phyloP scores from a whole-genome alignment of 2,329 filamentous ascomycete genomes.

The Coleophoma cylindrospora region DNA sequence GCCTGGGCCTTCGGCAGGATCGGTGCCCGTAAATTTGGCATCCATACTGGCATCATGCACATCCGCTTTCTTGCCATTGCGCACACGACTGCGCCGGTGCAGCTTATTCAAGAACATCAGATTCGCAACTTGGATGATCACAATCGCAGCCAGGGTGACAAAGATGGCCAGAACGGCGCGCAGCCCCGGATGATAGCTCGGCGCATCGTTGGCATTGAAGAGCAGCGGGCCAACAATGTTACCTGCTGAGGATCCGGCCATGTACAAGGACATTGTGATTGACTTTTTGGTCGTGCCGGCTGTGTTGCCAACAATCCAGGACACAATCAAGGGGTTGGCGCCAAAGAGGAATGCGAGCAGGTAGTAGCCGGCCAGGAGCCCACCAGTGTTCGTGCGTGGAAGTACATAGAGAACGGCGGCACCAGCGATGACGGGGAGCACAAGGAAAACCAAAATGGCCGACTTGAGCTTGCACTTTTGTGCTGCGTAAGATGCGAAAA shows the following conservation, averaged over 20 bases:
- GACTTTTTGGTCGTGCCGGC: slow-evolving; percentile 65
- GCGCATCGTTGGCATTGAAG: slow-evolving; percentile 53
- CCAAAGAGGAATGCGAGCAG: slow-evolving; percentile 62
- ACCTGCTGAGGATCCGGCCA: slow-evolving; percentile 55
- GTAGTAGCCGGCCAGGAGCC: slow-evolving; percentile 57
- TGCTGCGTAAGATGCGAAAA: slow-evolving; percentile 53
- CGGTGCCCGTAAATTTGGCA: slow-evolving; percentile 35
- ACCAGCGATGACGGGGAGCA: slow-evolving; percentile 57
- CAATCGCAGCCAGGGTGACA: slow-evolving; percentile 44
- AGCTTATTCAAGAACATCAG: slow-evolving; percentile 51
- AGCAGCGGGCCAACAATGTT: slow-evolving; percentile 65
- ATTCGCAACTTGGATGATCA: slow-evolving; percentile 48
- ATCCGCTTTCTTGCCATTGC: slow-evolving; percentile 54
- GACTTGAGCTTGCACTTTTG: slow-evolving; percentile 54
- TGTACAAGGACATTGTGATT: slow-evolving; percentile 58
- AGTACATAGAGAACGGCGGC: slow-evolving; percentile 51
- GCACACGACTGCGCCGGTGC: slow-evolving; percentile 48
- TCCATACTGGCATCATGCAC: slow-evolving; percentile 60
- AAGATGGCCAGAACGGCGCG: slow-evolving; percentile 50
- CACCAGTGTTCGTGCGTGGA: slow-evolving; percentile 37
- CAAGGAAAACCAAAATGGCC: slow-evolving; percentile 44
- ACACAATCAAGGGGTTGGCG: slow-evolving; percentile 59
- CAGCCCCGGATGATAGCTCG: slow-evolving; percentile 52
- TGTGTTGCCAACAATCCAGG: slow-evolving; percentile 67
- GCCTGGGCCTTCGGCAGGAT: slow-evolving; percentile 32